Percentiles rank a stretch among this genome's conserved stretches.
Conservation (phyloP, 1,139 yeast genomes). For the Debaryomyces nepalensis region DNA sequence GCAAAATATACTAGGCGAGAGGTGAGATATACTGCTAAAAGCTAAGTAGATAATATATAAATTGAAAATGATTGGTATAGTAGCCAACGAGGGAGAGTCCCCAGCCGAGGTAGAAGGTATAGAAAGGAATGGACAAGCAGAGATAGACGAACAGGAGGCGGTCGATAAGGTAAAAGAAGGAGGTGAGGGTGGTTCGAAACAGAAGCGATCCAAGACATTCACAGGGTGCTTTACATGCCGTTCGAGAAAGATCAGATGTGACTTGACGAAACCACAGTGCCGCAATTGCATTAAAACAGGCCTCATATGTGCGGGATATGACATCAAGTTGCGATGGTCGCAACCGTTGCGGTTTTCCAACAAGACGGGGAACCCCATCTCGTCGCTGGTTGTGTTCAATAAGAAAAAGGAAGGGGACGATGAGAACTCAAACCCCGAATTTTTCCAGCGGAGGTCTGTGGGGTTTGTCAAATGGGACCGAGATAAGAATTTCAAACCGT, state of each 20-base stretch:
- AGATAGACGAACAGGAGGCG: background rate
- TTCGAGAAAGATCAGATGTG: conserved; percentile 54
- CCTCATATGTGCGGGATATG: conserved; percentile 78
- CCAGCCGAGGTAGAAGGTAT: background rate
- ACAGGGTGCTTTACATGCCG: conserved; percentile 60
- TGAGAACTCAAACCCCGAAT: conserved; percentile 40
- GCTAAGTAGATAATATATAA: background rate
- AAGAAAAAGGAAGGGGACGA: conserved; percentile 21
- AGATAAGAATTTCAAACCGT: conserved; percentile 44
- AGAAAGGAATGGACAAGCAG: background rate
- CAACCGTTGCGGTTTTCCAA: conserved; percentile 54
- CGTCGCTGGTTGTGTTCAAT: conserved; percentile 33
- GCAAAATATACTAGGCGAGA: background rate
- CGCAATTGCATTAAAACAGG: conserved; percentile 50
- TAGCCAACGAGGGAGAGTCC: background rate
- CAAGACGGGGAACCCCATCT: conserved; percentile 30
- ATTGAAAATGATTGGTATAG: background rate
- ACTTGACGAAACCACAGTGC: conserved; percentile 48
- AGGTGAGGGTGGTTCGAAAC: conserved; percentile 15
- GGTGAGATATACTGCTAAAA: background rate
- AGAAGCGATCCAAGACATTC: conserved; percentile 45
- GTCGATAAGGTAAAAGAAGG: background rate
- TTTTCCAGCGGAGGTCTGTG: conserved; percentile 71
- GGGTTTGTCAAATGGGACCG: conserved; percentile 72
- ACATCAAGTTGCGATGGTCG: conserved; percentile 80